phyloP scores from a whole-genome alignment of 1,284 basidiomycete species.

The Kalmanozyma brasiliensis region DNA sequence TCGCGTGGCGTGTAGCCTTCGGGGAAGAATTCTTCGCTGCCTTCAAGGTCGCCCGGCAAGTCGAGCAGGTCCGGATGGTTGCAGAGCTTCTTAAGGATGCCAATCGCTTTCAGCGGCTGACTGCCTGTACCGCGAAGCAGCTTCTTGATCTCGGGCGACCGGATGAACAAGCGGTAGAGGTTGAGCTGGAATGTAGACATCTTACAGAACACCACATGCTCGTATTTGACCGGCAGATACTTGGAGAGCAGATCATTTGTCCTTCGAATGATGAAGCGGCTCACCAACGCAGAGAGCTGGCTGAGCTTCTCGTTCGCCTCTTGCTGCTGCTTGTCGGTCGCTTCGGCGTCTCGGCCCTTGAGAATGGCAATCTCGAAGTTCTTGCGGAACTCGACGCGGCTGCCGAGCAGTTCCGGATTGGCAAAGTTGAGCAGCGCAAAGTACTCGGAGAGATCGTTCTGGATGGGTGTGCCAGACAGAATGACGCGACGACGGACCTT shows the following conservation, averaged over 20 bases:
- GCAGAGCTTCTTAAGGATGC: constrained; percentile 94
- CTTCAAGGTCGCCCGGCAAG: constrained; percentile 84
- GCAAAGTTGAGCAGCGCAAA: constrained; percentile 96
- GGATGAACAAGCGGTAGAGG: constrained; percentile 91
- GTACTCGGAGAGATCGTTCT: constrained; percentile 97
- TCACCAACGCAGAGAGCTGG: constrained; percentile 88
- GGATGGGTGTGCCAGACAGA: constrained; percentile 94
- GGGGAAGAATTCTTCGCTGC: constrained; percentile 84
- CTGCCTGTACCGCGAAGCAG: constrained; percentile 89
- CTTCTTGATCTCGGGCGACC: constrained; percentile 91
- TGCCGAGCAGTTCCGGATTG: constrained; percentile 93
- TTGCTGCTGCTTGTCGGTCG: constrained; percentile 83
- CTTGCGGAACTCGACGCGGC: constrained; percentile 91
- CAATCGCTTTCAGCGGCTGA: constrained; percentile 96
- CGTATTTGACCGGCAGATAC: constrained; percentile 98
- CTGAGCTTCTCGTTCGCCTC: constrained; percentile 90
- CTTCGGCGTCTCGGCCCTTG: constrained; percentile 89
- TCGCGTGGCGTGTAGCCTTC: constrained; percentile 77
- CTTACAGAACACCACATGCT: constrained; percentile 96
- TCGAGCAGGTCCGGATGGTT: constrained; percentile 96
- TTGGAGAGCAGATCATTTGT: constrained; percentile 98
- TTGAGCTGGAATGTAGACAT: constrained; percentile 88
- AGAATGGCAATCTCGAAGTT: constrained; percentile 96
- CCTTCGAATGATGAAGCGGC: constrained; percentile 94
- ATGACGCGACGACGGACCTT: constrained; percentile 95